Percentiles rank a stretch among this genome's conserved stretches.
Evolutionary conservation across 768 basidiomycete genomes (phyloP).

Genomic region (Lactifluus hygrophoroides): DNA sequence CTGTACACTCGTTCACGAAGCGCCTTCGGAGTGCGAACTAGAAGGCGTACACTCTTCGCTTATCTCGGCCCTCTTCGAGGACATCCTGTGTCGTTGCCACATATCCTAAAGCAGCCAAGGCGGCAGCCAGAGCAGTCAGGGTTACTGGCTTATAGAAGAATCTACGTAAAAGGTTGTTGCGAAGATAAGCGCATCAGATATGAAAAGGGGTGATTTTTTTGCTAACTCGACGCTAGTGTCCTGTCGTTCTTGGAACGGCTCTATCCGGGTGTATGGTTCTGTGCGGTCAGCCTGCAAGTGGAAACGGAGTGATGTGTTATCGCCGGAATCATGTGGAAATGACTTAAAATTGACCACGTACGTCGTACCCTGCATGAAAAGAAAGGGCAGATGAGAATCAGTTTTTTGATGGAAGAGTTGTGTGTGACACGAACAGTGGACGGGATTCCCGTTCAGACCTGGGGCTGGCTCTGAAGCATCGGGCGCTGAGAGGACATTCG

Average conservation of each 20-base stretch:
- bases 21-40: background rate
- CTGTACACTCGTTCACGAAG: conserved; percentile 30
- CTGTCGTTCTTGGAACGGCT: conserved; percentile 74
- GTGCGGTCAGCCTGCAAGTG: conserved; percentile 63
- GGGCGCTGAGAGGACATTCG: conserved; percentile 34
- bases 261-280: conserved; percentile 75
- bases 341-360: conserved; percentile 35
- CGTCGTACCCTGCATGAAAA: conserved; percentile 64
- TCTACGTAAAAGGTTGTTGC: conserved; percentile 31
- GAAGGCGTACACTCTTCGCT: conserved; percentile 61
- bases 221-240: conserved; percentile 74
- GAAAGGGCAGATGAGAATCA: conserved; percentile 5
- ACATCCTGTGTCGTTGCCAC: conserved; percentile 78
- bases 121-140: conserved; percentile 59
- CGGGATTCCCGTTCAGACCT: conserved; percentile 64
- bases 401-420: conserved; percentile 15
- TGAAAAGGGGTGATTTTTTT: conserved; percentile 25
- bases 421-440: conserved; percentile 56
- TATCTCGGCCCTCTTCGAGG: conserved; percentile 76
- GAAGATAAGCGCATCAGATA: conserved; percentile 4
- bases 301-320: conserved; percentile 12
- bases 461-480: conserved; percentile 53
- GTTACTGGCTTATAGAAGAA: conserved; percentile 86
- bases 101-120: conserved; percentile 65
- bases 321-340: background rate